These are phyloP conservation scores for Xerocomellus amylosporus DNA, from an alignment of 768 basidiomycete genomes.

Conservation along the genomic window DNA sequence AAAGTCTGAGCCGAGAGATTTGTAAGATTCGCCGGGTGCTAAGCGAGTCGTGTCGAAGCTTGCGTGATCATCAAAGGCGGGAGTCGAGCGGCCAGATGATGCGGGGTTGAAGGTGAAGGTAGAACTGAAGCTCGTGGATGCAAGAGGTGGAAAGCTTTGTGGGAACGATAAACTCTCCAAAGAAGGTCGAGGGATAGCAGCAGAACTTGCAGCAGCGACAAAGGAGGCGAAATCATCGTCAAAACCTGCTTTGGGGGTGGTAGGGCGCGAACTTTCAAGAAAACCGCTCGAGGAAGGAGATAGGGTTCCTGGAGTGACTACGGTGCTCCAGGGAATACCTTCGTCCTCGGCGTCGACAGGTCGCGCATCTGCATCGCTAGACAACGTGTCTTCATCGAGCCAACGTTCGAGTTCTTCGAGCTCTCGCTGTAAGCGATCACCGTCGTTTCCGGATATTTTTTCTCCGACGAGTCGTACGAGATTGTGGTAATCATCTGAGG, in stretches of 20 bases:
- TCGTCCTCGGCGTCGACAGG: conserved; percentile 18
- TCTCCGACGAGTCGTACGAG: conserved; percentile 21
- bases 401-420: conserved; percentile 60
- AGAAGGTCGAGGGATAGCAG: background rate
- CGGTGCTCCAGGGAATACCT: conserved; percentile 42
- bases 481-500: conserved; percentile 21
- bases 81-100: conserved; percentile 27
- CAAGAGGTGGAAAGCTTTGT: conserved; percentile 3
- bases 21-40: conserved; percentile 38
- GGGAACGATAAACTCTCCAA: background rate
- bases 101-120: conserved; percentile 27
- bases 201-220: conserved; percentile 47
- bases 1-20: conserved; percentile 58
- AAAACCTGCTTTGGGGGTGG: conserved; percentile 45
- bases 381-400: conserved; percentile 47
- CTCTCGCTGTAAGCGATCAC: conserved; percentile 44
- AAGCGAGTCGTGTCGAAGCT: conserved; percentile 17
- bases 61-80: conserved; percentile 19
- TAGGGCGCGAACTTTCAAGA: conserved; percentile 19
- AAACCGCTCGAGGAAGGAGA: conserved; percentile 26
- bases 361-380: conserved; percentile 15
- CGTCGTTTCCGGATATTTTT: conserved; percentile 25
- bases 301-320: conserved; percentile 28
- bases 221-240: conserved; percentile 83
- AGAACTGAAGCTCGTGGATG: conserved; percentile 24